Evolutionary conservation across 2,329 filamentous ascomycete genomes (phyloP), one percentile per base, ranked within the genome.

Genomic region (Alternaria hordeiaustralica): DNA sequence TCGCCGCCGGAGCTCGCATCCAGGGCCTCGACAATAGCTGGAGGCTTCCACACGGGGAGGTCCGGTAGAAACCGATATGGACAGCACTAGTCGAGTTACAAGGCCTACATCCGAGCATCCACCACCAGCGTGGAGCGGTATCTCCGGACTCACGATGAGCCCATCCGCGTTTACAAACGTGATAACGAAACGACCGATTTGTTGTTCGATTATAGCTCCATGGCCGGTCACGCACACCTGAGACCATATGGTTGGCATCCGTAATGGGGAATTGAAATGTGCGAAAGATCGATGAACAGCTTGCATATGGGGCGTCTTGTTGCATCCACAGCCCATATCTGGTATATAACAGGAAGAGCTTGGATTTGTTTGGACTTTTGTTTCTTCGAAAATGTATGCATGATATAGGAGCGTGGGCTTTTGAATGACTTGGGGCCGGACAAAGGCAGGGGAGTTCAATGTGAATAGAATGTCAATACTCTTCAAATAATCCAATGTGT

Each of bases 221-320:
- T 36, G 20, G 21, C 21, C 30, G 30, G 28, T 36, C 15, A 25
- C 49, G 30, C 30, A 41, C 28, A 53, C 30, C 10, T 36, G 30
- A 36, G 49, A 30, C 18, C 12, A 51, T 20, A n/a, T 51, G 28
- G 36, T 41, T 41, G 36, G 36, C 36, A 41, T 51, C 28, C 21
- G 49, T 51, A 51, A 51, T 51, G 49, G 21, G 28, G 28, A 51
- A 36, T 30, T 30, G 15, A n/a, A 21, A 23, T 6, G 49, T 23
- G 28, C 21, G 20, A 33, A 53, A 36, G 20, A 53, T 41, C 49
- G 49, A 53, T 53, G 49, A 53, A 30, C 49, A 21, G 23, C 30
- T 53, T 53, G 49, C 49, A 53, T 53, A 53, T 25, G 36, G 49
- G 49, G 49, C 30, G 49, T 53, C 49, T 53, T 53, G 10, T 36